Evolutionary conservation across 2,329 filamentous ascomycete genomes (phyloP).

Genomic region (Penicillium sp.): DNA sequence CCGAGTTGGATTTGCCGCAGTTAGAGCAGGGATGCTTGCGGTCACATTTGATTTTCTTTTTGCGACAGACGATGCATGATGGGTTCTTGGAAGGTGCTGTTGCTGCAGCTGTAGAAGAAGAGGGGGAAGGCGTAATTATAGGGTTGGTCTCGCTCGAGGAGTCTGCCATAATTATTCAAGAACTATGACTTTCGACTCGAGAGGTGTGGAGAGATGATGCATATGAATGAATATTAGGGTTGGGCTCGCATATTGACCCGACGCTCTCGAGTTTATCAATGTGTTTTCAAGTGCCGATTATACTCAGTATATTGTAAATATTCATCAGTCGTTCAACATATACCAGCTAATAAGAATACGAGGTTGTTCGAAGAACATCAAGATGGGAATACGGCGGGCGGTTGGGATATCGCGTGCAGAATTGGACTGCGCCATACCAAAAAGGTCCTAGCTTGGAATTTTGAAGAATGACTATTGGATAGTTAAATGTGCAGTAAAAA

Average conservation of each 20-base stretch:
- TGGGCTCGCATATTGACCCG: neutral
- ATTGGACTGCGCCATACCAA: neutral
- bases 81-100: neutral
- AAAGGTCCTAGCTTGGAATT: neutral
- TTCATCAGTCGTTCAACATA: neutral
- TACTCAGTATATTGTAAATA: neutral
- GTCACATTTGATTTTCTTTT: conserved; percentile 46
- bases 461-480: neutral
- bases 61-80: conserved; percentile 44
- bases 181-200: too few species aligned
- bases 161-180: neutral
- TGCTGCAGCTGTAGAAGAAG: neutral
- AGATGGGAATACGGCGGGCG: neutral
- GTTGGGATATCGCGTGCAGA: neutral
- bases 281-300: neutral
- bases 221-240: neutral
- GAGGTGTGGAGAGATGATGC: neutral
- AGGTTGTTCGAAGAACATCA: neutral
- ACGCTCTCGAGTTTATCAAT: neutral
- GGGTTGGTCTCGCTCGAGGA: neutral
- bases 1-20: conserved; percentile 48
- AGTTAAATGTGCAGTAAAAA: neutral
- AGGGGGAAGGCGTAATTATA: neutral
- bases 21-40: conserved; percentile 47
- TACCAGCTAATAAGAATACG: neutral